phyloP scores from a whole-genome alignment of 176 grass and related monocot genomes.

The Aechmea fasciata region DNA sequence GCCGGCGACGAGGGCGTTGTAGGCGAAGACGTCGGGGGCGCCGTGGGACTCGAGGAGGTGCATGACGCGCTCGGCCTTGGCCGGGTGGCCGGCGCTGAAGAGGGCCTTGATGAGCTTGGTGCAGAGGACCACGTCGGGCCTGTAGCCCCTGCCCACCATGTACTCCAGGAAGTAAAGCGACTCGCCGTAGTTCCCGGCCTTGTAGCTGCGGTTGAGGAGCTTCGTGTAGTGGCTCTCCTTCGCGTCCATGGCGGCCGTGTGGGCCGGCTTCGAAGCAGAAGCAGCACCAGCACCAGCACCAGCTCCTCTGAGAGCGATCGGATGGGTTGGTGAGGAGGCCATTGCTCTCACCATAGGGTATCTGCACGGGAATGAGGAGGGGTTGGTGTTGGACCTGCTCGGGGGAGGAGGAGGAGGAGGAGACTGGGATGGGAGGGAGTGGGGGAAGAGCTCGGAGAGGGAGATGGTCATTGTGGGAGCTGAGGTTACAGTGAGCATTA shows the following conservation, averaged over 20 bases:
- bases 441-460: conserved; percentile 10
- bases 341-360: background rate
- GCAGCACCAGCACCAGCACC: no score
- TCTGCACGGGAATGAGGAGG: background rate
- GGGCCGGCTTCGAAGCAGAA: no score
- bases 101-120: conserved; percentile 35
- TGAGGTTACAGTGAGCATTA: background rate
- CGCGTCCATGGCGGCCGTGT: background rate
- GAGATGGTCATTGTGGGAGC: conserved; percentile 13
- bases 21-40: conserved; percentile 24
- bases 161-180: conserved; percentile 29
- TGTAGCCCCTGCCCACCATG: conserved; percentile 26
- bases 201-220: conserved; percentile 20
- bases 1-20: conserved; percentile 32
- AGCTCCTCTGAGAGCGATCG: background rate
- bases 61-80: conserved; percentile 22
- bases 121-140: conserved; percentile 28
- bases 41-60: conserved; percentile 19
- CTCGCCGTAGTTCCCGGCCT: conserved; percentile 25
- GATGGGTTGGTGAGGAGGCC: background rate
- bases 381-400: background rate
- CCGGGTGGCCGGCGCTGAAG: conserved; percentile 4
- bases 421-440: background rate
- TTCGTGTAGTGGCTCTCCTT: conserved; percentile 26
- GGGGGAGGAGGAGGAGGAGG: background rate